Conservation (phyloP, 352 stramenopile genomes). For the Globisporangium acanthophoron region DNA sequence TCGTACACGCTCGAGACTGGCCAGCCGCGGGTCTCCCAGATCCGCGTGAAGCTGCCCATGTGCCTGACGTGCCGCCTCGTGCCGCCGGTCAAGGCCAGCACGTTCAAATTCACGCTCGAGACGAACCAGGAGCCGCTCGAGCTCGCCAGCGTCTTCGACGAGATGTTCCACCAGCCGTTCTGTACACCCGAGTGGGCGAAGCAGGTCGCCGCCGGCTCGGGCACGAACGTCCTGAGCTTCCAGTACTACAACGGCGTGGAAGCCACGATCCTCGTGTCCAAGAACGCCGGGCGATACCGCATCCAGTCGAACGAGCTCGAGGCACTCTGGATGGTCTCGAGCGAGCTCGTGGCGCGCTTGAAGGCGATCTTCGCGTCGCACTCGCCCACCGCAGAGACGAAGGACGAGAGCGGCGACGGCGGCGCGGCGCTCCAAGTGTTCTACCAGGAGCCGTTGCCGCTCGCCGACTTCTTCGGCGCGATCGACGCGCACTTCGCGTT, state of each 20-base stretch:
- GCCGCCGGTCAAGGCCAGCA: constrained; percentile 71
- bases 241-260: constrained; percentile 86
- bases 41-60: constrained; percentile 65
- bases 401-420: constrained; percentile 19
- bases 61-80: constrained; percentile 65
- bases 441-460: constrained; percentile 79
- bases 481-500: constrained; percentile 85
- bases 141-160: constrained; percentile 74
- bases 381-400: background rate
- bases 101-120: constrained; percentile 87
- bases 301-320: constrained; percentile 85
- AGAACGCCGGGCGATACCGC: constrained; percentile 83
- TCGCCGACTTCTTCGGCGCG: constrained; percentile 82
- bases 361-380: constrained; percentile 31
- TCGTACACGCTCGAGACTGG: constrained; percentile 69
- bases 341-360: constrained; percentile 71
- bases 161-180: constrained; percentile 80
- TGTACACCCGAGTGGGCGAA: constrained; percentile 65
- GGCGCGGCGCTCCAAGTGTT: constrained; percentile 48
- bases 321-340: constrained; percentile 70
- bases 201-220: constrained; percentile 44
- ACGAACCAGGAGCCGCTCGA: constrained; percentile 80
- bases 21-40: constrained; percentile 64
- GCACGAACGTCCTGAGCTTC: constrained; percentile 82
- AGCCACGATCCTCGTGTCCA: constrained; percentile 87